Evolutionary conservation across 2,329 filamentous ascomycete genomes (phyloP).

Genomic region (Fusarium nurragi): DNA sequence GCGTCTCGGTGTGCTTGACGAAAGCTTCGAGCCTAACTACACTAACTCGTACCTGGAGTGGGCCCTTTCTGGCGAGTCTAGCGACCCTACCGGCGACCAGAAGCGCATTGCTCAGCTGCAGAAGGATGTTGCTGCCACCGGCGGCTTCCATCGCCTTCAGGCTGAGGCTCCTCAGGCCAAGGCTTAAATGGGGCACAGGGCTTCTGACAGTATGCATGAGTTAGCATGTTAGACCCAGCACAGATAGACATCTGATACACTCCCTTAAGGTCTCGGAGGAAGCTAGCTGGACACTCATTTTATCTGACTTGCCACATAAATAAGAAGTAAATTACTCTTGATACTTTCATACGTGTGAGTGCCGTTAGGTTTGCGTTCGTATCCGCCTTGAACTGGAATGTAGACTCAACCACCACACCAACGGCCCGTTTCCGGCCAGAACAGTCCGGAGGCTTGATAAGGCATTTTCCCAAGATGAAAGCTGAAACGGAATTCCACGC

Average conservation of each 20-base stretch:
- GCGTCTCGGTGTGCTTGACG: conserved; percentile 73
- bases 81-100: conserved; percentile 76
- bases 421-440: not conserved
- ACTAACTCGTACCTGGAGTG: conserved; percentile 77
- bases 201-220: not conserved
- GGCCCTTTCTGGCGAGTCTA: conserved; percentile 70
- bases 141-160: conserved; percentile 68
- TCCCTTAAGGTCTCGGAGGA: conserved; percentile 21
- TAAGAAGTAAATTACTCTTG: conserved; percentile 8
- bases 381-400: not conserved
- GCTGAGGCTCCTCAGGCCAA: conserved; percentile 30
- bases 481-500: not conserved
- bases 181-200: conserved; percentile 6
- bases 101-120: conserved; percentile 77
- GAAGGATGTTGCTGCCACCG: conserved; percentile 69
- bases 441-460: not conserved
- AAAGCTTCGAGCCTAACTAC: conserved; percentile 75
- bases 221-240: conserved; percentile 4
- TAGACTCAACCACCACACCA: not conserved
- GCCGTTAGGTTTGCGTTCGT: not conserved
- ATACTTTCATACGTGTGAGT: not conserved
- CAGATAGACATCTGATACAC: conserved; percentile 15
- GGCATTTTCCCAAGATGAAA: not conserved
- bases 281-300: conserved; percentile 22
- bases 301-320: conserved; percentile 1